A percentile compares a stretch with the other conserved stretches of the same genome.
Conservation (phyloP, 768 basidiomycete genomes). For the Crucibulum laeve region DNA sequence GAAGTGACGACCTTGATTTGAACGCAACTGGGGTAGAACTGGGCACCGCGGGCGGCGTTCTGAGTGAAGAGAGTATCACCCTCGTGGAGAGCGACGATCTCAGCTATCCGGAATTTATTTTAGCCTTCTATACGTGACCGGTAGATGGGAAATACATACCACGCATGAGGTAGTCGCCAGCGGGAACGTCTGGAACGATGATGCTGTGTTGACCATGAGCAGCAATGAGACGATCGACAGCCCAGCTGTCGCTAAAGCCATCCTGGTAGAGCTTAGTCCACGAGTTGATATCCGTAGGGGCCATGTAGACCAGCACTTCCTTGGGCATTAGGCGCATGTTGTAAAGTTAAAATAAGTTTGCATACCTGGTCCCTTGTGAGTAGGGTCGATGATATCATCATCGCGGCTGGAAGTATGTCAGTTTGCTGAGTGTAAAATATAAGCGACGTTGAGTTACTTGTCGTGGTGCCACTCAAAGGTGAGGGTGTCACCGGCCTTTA, state of each 20-base stretch:
- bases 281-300: conserved; percentile 20
- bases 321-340: not conserved
- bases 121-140: not conserved
- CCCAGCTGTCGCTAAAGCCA: conserved; percentile 22
- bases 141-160: conserved; percentile 13
- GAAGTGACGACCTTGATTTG: conserved; percentile 36
- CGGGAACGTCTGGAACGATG: conserved; percentile 25
- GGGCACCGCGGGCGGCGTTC: conserved; percentile 36
- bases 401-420: conserved; percentile 17
- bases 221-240: conserved; percentile 24
- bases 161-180: conserved; percentile 29
- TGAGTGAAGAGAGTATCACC: conserved; percentile 21
- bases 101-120: conserved; percentile 33
- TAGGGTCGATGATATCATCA: conserved; percentile 31
- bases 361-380: conserved; percentile 29
- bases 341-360: not conserved
- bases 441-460: conserved; percentile 11
- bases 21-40: conserved; percentile 46
- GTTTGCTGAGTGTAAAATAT: not conserved
- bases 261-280: conserved; percentile 31
- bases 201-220: conserved; percentile 27
- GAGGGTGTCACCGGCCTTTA: conserved; percentile 25
- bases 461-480: conserved; percentile 32
- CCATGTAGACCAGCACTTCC: conserved; percentile 27
- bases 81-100: conserved; percentile 28